Evolutionary conservation across 768 basidiomycete species (phyloP), one percentile per base, ranked within the genome.

Genomic region (Serendipita indica): DNA sequence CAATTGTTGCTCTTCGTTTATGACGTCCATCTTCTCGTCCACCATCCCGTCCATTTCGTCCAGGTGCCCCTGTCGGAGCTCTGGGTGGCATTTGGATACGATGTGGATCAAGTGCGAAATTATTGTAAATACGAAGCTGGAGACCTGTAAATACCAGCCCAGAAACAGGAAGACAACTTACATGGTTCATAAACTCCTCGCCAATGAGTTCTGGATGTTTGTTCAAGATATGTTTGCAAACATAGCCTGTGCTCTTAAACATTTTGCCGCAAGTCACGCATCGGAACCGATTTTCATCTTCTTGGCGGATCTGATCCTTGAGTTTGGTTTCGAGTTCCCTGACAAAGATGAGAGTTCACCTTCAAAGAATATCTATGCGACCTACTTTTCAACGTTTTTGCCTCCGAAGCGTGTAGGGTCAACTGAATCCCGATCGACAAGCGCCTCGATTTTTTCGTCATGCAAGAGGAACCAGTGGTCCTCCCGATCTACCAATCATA

Each of bases 241-340:
- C 88, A 71, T 96, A 99, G 27, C 92, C 82, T 33, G 88, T 86
- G 3, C 91, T 96, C 70, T 93, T 93, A 83, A 99, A 99, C 22
- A 98, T 77, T 74, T 99, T 99, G 71, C 83, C 84, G 70, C 96
- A 99, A 30, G 83, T 84, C 74, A 89, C 94, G 74, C 96, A 99
- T 63, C 96, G 79, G 74, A 88, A 98, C 68, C 96, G 98, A 66
- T 85, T 88, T 71, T 94, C 90, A 64, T 97, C 94, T 71, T 98
- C 96, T 69, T 92, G 87, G 72, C 93, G 93, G 69, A 98, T 79
- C 68, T 77, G 78, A 1, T 82, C 83, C 60, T 86, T 85, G 20
- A 85, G 82, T 12, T 83, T 77, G 65, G 84, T 89, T 57, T 80
- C 77, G 54, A 93, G 73, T 67, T 93, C 91, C 65, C 93, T 96